These are phyloP conservation scores for Pseudocercospora cruenta DNA, from an alignment of 2,329 filamentous ascomycete species.

Conservation along the genomic window DNA sequence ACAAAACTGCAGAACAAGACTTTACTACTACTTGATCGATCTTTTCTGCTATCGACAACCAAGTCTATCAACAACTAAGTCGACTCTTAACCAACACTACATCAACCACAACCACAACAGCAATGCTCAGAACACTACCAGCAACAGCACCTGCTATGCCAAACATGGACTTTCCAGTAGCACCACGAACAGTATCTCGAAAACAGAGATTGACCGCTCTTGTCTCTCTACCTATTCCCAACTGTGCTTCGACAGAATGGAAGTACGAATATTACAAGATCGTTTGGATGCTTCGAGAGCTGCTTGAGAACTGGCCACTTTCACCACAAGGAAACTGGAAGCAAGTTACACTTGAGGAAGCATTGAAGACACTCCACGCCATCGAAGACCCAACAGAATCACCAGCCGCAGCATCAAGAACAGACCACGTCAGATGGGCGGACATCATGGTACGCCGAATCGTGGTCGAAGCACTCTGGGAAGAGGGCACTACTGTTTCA, in stretches of 20 bases:
- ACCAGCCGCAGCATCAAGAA: slow-evolving; percentile 17
- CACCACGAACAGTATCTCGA: slow-evolving; percentile 23
- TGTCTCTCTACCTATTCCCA: slow-evolving; percentile 19
- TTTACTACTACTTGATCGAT: not conserved
- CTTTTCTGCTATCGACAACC: not conserved
- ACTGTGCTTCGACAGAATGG: slow-evolving; percentile 26
- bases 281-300: slow-evolving; percentile 25
- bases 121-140: slow-evolving; percentile 1
- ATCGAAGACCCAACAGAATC: slow-evolving; percentile 25
- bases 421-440: slow-evolving; percentile 24
- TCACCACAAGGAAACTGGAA: slow-evolving; percentile 25
- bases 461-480: slow-evolving; percentile 26
- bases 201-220: slow-evolving; percentile 23
- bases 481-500: slow-evolving; percentile 18
- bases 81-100: not conserved
- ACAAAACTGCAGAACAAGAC: not conserved
- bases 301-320: slow-evolving; percentile 21
- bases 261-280: slow-evolving; percentile 28
- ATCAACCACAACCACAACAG: not conserved
- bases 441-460: slow-evolving; percentile 26
- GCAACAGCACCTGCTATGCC: not conserved
- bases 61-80: not conserved
- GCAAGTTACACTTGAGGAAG: slow-evolving; percentile 23
- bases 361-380: slow-evolving; percentile 20
- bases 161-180: slow-evolving; percentile 15